Base-by-base conservation (phyloP, 495 filamentous ascomycete genomes). In the Hyaloscypha hepaticicola region DNA sequence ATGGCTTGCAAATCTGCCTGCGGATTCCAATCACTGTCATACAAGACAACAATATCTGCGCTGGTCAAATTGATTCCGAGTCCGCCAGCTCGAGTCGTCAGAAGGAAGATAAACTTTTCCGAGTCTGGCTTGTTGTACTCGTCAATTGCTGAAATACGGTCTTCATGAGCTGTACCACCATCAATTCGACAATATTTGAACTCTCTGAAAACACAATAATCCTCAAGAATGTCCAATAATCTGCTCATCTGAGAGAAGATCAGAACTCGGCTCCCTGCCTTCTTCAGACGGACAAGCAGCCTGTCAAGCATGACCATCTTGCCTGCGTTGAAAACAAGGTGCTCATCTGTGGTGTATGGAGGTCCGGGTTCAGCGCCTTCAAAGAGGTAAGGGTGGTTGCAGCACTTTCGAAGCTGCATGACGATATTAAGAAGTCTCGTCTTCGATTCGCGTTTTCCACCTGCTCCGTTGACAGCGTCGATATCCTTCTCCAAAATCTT, bases 201-300 rank as follows among this genome's bases (percentile, higher is more conserved):
- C 16, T 91, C 88, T 21, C 96, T 81, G 80, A 98, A 95, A 33
- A 97, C 92, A 69, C 93, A 97, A 78, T 99, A 99, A 75, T 99
- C 96, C 73, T 99, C 96, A 27, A 99, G 80, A 52, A 99, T 98
- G 72, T 99, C 96, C 26, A 99, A 80, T 29, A 97, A 84, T 84
- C 96, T 90, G 67, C 92, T 96, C 96, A 99, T 99, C 71, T 99
- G 96, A 0, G 96, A 98, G 80, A 99, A 99, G 70, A 99, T 99
- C 51, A 99, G 83, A 21, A 98, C 93, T 57, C 96, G 86, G 69
- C 92, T 96, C 16, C 91, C 94, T 73, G 95, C 87, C 14, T 81
- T 83, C 76, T 93, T 84, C 83, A 99, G 85, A 28, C 92, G 85
- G 70, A 83, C 86, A 29, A 99, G 78, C 31, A 99, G 86, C 78